Base-by-base conservation (phyloP, 371 early-diverging fungal genomes). In the Circinella minor region DNA sequence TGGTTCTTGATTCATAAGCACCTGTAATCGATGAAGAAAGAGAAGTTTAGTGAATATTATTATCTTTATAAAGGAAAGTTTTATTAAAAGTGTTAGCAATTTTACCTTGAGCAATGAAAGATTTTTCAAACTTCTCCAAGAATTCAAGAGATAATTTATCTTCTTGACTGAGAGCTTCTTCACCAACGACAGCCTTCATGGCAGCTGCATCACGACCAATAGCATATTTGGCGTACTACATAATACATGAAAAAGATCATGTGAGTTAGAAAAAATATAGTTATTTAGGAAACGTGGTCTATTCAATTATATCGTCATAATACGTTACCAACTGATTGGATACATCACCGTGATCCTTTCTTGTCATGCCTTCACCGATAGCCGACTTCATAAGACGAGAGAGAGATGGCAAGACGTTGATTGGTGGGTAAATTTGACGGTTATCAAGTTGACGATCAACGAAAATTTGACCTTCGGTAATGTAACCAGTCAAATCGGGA, bases 111-210 rank as follows among this genome's bases (percentile, higher is more conserved):
- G 95, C 89, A 78, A 99, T 95, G 81, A 99, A 99, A 13, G 96
- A 89, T 84, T 93, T 97, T 81, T 99, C 99, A 81, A 99, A 99
- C 86, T 96, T 96, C 68, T 99, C 99, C 85, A 99, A 87, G 85
- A 99, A 99, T 83, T 99, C 99, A 54, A 99, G 89, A 37, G 96
- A 91, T 65, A 99, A 89, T 80, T 99, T 99, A 76, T 99, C 99
- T 85, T 99, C 99, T 67, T 93, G 94, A 78, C 94, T 96, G 76
- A 99, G 86, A 14, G 99, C 99, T 80, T 99, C 99, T 81, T 99
- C 99, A 81, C 99, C 99, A 61, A 99, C 99, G 55, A 99, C 99
- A 63, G 99, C 98, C 90, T 99, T 99, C 99, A 99, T 99, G 51
- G 99, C 95, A 34, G 96, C 95, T 4, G 99, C 99, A 81, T 99